Percentiles rank a stretch among this genome's conserved stretches.
Evolutionary conservation across 768 basidiomycete species (phyloP).

Genomic region (Lactarius trivialis): DNA sequence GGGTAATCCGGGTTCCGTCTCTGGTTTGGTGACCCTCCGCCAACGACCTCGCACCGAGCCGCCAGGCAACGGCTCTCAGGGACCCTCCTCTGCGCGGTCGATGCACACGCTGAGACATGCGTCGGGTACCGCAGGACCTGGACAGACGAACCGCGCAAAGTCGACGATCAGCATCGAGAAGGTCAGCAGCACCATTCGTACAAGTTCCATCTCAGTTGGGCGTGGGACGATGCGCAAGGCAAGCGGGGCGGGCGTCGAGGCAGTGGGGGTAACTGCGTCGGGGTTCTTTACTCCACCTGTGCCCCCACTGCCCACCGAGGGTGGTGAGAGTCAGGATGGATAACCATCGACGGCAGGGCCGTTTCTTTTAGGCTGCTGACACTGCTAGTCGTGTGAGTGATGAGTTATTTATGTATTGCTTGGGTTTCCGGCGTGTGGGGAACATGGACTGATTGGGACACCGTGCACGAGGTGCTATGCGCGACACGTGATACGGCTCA

Average conservation of each 20-base stretch:
- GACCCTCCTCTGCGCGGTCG: slow-evolving; percentile 29
- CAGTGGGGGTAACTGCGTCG: slow-evolving; percentile 64
- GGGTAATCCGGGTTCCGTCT: slow-evolving; percentile 23
- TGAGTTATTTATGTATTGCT: neutral
- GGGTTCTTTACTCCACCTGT: slow-evolving; percentile 57
- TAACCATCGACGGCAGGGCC: neutral
- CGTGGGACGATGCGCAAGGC: slow-evolving; percentile 55
- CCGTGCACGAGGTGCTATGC: too few species aligned
- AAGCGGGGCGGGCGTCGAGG: slow-evolving; percentile 68
- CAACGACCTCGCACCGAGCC: slow-evolving; percentile 39
- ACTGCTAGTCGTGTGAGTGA: neutral
- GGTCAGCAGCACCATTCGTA: slow-evolving; percentile 31
- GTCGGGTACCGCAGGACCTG: slow-evolving; percentile 26
- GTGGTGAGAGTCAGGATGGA: slow-evolving; percentile 5
- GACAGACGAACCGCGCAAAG: slow-evolving; percentile 39
- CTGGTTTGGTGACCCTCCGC: slow-evolving; percentile 30
- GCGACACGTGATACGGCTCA: slow-evolving; percentile 13
- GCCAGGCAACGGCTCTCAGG: slow-evolving; percentile 23
- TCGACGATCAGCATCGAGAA: slow-evolving; percentile 67
- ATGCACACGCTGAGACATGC: slow-evolving; percentile 31
- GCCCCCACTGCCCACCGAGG: neutral
- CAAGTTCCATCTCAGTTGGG: slow-evolving; percentile 62
- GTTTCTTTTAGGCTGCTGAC: neutral
- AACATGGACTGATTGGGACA: neutral
- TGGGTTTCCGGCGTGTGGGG: neutral